phyloP scores from a whole-genome alignment of 371 early-diverging fungal genomes.

The Sporodiniella umbellata region DNA sequence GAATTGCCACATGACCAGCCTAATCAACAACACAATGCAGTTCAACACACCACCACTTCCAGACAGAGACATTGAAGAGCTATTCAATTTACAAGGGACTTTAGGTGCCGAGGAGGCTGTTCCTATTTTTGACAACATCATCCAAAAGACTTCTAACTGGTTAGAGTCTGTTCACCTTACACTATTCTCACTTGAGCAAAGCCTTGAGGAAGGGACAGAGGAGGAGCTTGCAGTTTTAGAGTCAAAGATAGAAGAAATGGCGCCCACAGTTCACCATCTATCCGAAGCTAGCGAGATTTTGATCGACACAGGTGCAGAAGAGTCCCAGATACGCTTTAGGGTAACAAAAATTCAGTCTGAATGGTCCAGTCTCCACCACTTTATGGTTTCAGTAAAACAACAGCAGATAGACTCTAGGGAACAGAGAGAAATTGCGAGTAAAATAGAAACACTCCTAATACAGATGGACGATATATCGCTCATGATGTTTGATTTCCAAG shows the following conservation, averaged over 20 bases:
- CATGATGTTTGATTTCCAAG: slow-evolving; percentile 45
- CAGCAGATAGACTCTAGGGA: slow-evolving; percentile 19
- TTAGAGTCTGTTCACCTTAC: slow-evolving; percentile 53
- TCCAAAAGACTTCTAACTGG: slow-evolving; percentile 40
- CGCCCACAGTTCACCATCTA: slow-evolving; percentile 43
- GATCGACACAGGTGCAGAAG: slow-evolving; percentile 31
- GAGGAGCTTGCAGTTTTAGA: slow-evolving; percentile 17
- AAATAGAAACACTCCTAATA: slow-evolving; percentile 27
- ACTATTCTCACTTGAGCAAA: slow-evolving; percentile 49
- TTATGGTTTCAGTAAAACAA: slow-evolving; percentile 33
- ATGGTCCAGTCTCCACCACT: slow-evolving; percentile 48
- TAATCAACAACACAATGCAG: not conserved
- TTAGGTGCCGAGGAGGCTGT: slow-evolving; percentile 34
- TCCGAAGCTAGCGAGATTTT: slow-evolving; percentile 45
- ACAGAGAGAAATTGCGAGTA: slow-evolving; percentile 14
- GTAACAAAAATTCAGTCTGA: slow-evolving; percentile 45
- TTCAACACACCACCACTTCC: slow-evolving; percentile 17
- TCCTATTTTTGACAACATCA: slow-evolving; percentile 31
- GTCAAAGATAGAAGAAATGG: slow-evolving; percentile 46
- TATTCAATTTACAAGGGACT: slow-evolving; percentile 33
- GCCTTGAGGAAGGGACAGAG: slow-evolving; percentile 20
- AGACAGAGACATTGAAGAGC: slow-evolving; percentile 26
- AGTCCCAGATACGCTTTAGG: slow-evolving; percentile 4
- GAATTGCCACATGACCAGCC: no score
- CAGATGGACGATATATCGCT: slow-evolving; percentile 39